Conservation (phyloP, 164 flowering plant genomes). For the Chimonanthus praecox region DNA sequence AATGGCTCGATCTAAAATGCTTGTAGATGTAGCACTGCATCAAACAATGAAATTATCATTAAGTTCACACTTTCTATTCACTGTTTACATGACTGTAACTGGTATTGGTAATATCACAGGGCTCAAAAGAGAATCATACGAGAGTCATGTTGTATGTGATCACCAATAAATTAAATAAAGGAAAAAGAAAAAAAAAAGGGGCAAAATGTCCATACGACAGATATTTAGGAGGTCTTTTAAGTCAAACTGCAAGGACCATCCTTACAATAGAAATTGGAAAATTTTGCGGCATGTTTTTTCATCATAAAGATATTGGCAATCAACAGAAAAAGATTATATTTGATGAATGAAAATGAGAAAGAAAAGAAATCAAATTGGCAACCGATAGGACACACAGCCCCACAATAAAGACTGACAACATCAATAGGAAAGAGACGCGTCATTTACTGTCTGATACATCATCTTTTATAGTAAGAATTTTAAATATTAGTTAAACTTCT, state of each 20-base stretch:
- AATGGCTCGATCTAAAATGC: constrained; percentile 81
- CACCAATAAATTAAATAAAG: background rate
- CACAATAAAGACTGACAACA: background rate
- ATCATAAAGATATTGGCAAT: too few relatives aligned
- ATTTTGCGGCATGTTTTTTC: background rate
- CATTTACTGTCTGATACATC: too few relatives aligned
- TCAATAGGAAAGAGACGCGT: background rate
- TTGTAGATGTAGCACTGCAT: constrained; percentile 66
- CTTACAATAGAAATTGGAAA: background rate
- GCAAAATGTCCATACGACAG: background rate
- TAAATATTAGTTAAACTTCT: too few relatives aligned
- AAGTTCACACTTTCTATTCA: background rate
- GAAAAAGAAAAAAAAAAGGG: background rate
- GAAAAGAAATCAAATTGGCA: background rate
- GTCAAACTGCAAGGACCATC: background rate
- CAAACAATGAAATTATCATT: constrained; percentile 15
- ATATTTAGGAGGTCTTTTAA: too few relatives aligned
- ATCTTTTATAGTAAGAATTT: too few relatives aligned
- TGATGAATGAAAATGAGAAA: background rate
- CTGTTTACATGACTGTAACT: background rate
- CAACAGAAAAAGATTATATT: too few relatives aligned
- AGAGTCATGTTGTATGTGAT: background rate
- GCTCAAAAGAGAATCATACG: background rate
- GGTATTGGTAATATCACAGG: background rate
- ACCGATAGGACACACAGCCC: background rate